Evolutionary conservation across 805 yeast species (phyloP).

Genomic region (Wickerhamiella galacta): DNA sequence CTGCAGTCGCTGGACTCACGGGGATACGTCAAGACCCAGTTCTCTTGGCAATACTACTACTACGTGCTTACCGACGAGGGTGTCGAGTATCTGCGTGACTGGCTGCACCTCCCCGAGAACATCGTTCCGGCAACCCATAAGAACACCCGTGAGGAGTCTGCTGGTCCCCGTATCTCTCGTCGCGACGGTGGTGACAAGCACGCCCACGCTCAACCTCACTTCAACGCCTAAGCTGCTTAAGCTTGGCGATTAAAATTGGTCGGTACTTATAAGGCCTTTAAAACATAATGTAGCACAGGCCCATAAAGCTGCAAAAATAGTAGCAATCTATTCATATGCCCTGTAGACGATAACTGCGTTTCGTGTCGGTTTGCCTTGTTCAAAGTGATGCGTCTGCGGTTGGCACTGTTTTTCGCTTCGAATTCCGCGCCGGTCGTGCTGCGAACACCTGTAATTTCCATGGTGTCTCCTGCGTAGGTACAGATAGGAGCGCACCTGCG

Average conservation of each 20-base stretch:
- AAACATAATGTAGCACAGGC: slow-evolving; percentile 6
- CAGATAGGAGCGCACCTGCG: no score
- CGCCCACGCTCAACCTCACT: slow-evolving; percentile 23
- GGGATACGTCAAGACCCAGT: slow-evolving; percentile 99
- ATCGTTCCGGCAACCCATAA: slow-evolving; percentile 97
- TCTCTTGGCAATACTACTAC: slow-evolving; percentile 99
- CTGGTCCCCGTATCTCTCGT: slow-evolving; percentile 53
- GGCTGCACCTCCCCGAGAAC: slow-evolving; percentile 97
- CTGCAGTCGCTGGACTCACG: slow-evolving; percentile 96
- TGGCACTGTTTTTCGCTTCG: no score
- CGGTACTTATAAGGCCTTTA: background rate
- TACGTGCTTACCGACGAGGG: slow-evolving; percentile 99
- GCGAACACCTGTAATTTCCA: no score
- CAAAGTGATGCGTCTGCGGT: no score
- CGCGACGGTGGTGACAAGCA: slow-evolving; percentile 18
- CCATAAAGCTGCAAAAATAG: background rate
- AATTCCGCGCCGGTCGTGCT: no score
- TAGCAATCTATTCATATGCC: background rate
- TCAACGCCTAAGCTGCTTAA: slow-evolving; percentile 17
- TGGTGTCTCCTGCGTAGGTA: no score
- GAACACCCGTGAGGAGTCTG: slow-evolving; percentile 38
- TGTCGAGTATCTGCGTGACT: slow-evolving; percentile 94
- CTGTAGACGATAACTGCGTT: no score
- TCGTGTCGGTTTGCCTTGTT: no score
- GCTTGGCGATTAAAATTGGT: background rate